Conservation (phyloP, 2,329 filamentous ascomycete genomes). For the Lasiodiplodia theobromae region DNA sequence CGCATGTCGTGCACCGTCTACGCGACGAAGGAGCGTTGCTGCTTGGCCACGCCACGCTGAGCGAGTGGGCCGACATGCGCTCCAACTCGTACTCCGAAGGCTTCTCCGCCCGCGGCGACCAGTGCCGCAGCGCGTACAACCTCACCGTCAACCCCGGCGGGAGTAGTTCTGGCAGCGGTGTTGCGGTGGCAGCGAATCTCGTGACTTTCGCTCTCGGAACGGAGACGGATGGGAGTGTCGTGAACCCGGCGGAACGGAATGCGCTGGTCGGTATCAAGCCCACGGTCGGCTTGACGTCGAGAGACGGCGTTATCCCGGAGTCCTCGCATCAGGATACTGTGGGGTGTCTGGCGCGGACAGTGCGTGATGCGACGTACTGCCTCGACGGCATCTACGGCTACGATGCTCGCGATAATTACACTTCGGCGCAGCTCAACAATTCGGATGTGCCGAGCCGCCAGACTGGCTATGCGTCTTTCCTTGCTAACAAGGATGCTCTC, state of each 20-base stretch:
- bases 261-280: slow-evolving; percentile 70
- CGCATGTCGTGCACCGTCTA: slow-evolving; percentile 65
- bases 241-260: slow-evolving; percentile 74
- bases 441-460: background rate
- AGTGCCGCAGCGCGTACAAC: slow-evolving; percentile 68
- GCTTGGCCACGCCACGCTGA: slow-evolving; percentile 70
- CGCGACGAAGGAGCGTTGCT: slow-evolving; percentile 68
- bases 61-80: slow-evolving; percentile 70
- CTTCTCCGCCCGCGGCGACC: slow-evolving; percentile 71
- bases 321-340: slow-evolving; percentile 72
- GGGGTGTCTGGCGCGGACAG: slow-evolving; percentile 71
- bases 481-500: slow-evolving; percentile 62
- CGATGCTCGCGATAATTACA: slow-evolving; percentile 72
- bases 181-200: slow-evolving; percentile 66
- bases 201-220: slow-evolving; percentile 66
- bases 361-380: slow-evolving; percentile 71
- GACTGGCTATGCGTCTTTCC: slow-evolving; percentile 60
- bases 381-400: slow-evolving; percentile 73
- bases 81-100: slow-evolving; percentile 65
- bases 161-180: slow-evolving; percentile 68
- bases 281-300: slow-evolving; percentile 53
- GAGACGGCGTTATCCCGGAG: slow-evolving; percentile 62
- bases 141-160: slow-evolving; percentile 68
- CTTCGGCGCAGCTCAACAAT: slow-evolving; percentile 61
- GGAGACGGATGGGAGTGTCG: slow-evolving; percentile 59